A percentile compares a stretch with the other conserved stretches of the same genome.
These are phyloP conservation scores for Xerocomus potaroensis DNA, from an alignment of 768 basidiomycete species.

Conservation along the genomic window DNA sequence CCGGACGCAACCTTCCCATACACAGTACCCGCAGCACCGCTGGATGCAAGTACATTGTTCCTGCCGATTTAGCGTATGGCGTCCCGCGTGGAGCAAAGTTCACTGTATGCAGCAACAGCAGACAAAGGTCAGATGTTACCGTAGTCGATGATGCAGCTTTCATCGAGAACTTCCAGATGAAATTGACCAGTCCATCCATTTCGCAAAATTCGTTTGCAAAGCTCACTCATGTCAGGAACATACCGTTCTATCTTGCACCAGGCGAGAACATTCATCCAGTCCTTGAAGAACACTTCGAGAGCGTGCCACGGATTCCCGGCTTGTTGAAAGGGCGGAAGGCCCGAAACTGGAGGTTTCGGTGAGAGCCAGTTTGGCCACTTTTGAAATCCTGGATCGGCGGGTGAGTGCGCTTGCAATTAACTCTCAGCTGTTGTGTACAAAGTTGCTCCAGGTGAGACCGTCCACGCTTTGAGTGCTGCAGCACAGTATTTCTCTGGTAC, in stretches of 20 bases:
- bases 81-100: conserved; percentile 16
- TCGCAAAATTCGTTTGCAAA: conserved; percentile 1
- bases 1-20: too few species aligned
- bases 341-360: conserved; percentile 4
- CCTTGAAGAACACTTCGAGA: not conserved
- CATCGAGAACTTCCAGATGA: conserved; percentile 15
- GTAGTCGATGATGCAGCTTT: conserved; percentile 6
- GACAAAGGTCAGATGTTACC: not conserved
- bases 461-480: conserved; percentile 8
- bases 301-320: not conserved
- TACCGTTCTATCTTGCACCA: conserved; percentile 1
- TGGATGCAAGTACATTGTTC: conserved; percentile 15
- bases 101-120: conserved; percentile 13
- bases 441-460: not conserved
- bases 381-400: conserved; percentile 4
- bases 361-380: not conserved
- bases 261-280: not conserved
- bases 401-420: conserved; percentile 1
- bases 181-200: not conserved
- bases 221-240: not conserved
- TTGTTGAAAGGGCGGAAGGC: not conserved
- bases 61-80: conserved; percentile 26
- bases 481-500: conserved; percentile 20
- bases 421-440: too few species aligned
- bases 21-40: too few species aligned